Evolutionary conservation across 305 asterid genomes (phyloP).

Genomic region (Rubia tinctorum): DNA sequence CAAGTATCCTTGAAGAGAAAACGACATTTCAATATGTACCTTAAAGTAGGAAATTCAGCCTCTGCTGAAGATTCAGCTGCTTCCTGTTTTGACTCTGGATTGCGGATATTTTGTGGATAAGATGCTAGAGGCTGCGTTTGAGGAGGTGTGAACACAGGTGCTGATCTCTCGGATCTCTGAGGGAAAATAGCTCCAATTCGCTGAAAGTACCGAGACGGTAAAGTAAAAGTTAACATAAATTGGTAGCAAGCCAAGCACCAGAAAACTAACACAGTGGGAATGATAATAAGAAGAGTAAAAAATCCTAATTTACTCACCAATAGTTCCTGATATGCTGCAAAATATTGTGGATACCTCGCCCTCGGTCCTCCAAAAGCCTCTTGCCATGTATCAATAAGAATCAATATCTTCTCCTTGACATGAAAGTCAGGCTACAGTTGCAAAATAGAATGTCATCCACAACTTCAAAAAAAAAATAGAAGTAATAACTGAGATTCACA

Average conservation of each 20-base stretch:
- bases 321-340: constrained; percentile 91
- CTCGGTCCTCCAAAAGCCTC: constrained; percentile 99
- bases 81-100: constrained; percentile 57
- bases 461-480: constrained; percentile 10
- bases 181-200: constrained; percentile 98
- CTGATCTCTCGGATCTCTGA: constrained; percentile 82
- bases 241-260: constrained; percentile 14
- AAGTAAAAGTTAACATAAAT: constrained; percentile 6
- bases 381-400: constrained; percentile 98
- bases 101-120: constrained; percentile 77
- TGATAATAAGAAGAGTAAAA: constrained; percentile 1
- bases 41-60: constrained; percentile 91
- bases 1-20: not conserved
- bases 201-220: constrained; percentile 43
- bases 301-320: constrained; percentile 43
- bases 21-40: constrained; percentile 35
- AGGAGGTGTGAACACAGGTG: constrained; percentile 90
- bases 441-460: constrained; percentile 24
- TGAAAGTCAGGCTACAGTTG: constrained; percentile 89
- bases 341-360: constrained; percentile 90
- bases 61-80: constrained; percentile 87
- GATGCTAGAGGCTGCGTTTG: constrained; percentile 93
- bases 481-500: constrained; percentile 13
- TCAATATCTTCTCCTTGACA: constrained; percentile 94
- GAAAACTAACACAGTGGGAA: constrained; percentile 10